phyloP scores from a whole-genome alignment of 2,329 filamentous ascomycete genomes.

The Coniochaeta ligniaria region DNA sequence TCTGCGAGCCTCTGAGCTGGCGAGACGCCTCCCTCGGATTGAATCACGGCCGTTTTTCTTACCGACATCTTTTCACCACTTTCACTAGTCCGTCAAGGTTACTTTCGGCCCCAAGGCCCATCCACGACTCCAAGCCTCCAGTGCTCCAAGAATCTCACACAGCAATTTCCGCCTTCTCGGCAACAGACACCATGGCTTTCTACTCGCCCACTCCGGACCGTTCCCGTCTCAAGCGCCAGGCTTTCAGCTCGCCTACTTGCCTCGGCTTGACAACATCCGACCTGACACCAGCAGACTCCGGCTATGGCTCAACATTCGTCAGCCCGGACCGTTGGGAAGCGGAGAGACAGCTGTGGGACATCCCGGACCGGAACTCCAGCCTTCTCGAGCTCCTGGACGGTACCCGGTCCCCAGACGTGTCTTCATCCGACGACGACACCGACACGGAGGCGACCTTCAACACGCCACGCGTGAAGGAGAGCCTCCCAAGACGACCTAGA shows the following conservation, averaged over 20 bases:
- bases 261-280: neutral
- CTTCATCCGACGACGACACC: neutral
- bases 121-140: neutral
- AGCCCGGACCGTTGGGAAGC: neutral
- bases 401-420: neutral
- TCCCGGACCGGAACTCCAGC: slow-evolving; percentile 3
- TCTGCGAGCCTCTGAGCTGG: neutral
- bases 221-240: slow-evolving; percentile 8
- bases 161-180: neutral
- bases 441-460: neutral
- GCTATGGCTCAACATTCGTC: slow-evolving; percentile 13
- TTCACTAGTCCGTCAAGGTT: neutral
- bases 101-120: neutral
- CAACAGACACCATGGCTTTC: slow-evolving; percentile 6
- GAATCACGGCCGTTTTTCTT: neutral
- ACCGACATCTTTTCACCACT: neutral
- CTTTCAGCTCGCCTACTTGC: slow-evolving; percentile 7
- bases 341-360: neutral
- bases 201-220: slow-evolving; percentile 4
- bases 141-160: neutral
- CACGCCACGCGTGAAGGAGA: neutral
- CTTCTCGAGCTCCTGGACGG: neutral
- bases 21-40: neutral
- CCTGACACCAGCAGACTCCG: slow-evolving; percentile 13
- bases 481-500: neutral